These are phyloP conservation scores for Lecanicillium sp. DNA, from an alignment of 2,329 filamentous ascomycete genomes.

Conservation along the genomic window DNA sequence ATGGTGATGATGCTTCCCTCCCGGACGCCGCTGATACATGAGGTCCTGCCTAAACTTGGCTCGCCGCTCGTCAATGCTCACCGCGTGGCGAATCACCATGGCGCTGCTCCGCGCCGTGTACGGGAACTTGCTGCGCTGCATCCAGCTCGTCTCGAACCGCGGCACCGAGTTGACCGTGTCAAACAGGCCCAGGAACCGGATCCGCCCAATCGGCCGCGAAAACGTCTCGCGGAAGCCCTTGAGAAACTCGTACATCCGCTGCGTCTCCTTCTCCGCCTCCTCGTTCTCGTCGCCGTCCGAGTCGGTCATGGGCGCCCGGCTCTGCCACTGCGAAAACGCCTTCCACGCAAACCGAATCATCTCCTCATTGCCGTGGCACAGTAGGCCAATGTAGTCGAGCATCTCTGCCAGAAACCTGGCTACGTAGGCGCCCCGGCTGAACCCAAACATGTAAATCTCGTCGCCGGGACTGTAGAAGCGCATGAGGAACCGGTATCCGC, in stretches of 20 bases:
- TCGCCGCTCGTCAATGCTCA: constrained; percentile 62
- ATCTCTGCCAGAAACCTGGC: constrained; percentile 74
- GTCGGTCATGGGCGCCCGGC: constrained; percentile 44
- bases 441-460: constrained; percentile 67
- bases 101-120: constrained; percentile 53
- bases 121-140: constrained; percentile 72
- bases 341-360: constrained; percentile 82
- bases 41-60: constrained; percentile 67
- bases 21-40: constrained; percentile 41
- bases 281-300: constrained; percentile 27
- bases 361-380: constrained; percentile 78
- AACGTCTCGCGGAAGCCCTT: constrained; percentile 77
- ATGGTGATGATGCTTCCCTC: constrained; percentile 8
- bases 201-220: constrained; percentile 63
- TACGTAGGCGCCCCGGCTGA: constrained; percentile 65
- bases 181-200: constrained; percentile 71
- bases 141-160: constrained; percentile 67
- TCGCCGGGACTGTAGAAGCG: constrained; percentile 58
- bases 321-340: constrained; percentile 66
- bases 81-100: constrained; percentile 59
- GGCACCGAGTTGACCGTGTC: constrained; percentile 79
- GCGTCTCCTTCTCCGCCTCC: constrained; percentile 13
- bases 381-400: constrained; percentile 73
- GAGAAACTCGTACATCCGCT: constrained; percentile 64
- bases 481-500: constrained; percentile 74